These are phyloP conservation scores for Hibiscus tridactylites DNA, from an alignment of 345 rosid species.

Conservation along the genomic window DNA sequence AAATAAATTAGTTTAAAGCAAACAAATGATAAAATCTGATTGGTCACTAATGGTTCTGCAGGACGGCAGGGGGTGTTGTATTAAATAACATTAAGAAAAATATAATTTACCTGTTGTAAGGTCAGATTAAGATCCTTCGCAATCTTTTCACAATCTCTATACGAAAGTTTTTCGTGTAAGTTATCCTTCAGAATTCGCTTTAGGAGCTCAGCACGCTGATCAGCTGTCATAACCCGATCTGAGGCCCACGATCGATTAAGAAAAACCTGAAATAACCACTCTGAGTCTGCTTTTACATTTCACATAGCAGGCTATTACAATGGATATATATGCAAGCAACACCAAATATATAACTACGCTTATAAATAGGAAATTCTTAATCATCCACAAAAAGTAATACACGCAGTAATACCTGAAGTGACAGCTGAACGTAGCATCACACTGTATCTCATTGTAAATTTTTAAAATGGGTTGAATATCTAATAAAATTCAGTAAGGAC, in stretches of 20 bases:
- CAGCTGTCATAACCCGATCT: constrained; percentile 63
- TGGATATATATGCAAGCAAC: constrained; percentile 4
- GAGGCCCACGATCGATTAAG: constrained; percentile 72
- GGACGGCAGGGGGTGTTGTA: background rate
- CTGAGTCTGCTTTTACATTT: constrained; percentile 16
- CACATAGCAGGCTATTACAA: background rate
- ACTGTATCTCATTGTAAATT: background rate
- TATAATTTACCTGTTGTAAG: constrained; percentile 63
- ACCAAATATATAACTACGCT: background rate
- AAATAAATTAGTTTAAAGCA: background rate
- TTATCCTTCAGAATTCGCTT: constrained; percentile 35
- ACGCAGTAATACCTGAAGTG: background rate
- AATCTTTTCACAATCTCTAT: constrained; percentile 67
- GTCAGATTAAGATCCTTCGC: constrained; percentile 78
- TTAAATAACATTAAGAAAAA: constrained; percentile 6
- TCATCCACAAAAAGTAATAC: background rate
- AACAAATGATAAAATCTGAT: background rate
- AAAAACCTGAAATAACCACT: constrained; percentile 49
- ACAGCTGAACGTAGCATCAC: background rate
- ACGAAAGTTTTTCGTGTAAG: constrained; percentile 48
- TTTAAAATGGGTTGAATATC: background rate
- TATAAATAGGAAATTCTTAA: background rate
- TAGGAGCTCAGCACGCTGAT: constrained; percentile 68
- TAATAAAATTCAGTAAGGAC: background rate
- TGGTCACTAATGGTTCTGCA: background rate